Evolutionary conservation across 176 grass and related monocot species (phyloP), one percentile per base, ranked within the genome.

Genomic region (Triticum dicoccoides): DNA sequence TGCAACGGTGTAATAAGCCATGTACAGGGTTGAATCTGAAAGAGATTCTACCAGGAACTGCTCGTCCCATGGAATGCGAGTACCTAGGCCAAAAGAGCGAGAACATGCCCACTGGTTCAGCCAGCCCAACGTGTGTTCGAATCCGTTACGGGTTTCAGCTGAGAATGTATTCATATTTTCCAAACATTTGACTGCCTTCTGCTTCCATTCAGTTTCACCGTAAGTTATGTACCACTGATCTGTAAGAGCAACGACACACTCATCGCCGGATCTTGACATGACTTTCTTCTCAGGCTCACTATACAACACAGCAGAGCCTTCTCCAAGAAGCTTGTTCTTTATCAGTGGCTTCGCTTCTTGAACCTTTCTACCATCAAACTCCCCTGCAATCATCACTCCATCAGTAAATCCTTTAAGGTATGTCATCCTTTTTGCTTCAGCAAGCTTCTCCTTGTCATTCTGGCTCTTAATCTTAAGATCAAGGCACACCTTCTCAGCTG

Each of bases 171-270:
- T 97, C 95, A 97, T 97, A 5, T 44, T 71, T 10, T 79, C 80
- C 77, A 97, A 82, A 76, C 92, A 97, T 44, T 74, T 89, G 70
- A 74, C 73, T 58, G 95, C 95, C 79, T 85, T 76, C 30, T 80
- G 80, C 87, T 91, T 97, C 92, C 90, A 94, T 47, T 92, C 92
- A 41, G 42, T 78, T 83, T 97, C 92, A 79, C 95, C 95, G 63
- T 97, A 97, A 61, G 84, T 97, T 72, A 94, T 92, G 81, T 89
- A 92, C 90, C 95, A 97, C 79, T 97, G 95, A 59, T 94, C 90
- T 21, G 92, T 94, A 4, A 94, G 77, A 76, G 95, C 95, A 45
- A 94, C 95, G 8, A 94, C 88, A 85, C 95, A 94, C 81, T 97
- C 90, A 71, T 97, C 92, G 54, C 95, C 90, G 9, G 95, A 97